These are phyloP conservation scores for Penicillium concentricum DNA, from an alignment of 2,329 filamentous ascomycete genomes.

Conservation along the genomic window DNA sequence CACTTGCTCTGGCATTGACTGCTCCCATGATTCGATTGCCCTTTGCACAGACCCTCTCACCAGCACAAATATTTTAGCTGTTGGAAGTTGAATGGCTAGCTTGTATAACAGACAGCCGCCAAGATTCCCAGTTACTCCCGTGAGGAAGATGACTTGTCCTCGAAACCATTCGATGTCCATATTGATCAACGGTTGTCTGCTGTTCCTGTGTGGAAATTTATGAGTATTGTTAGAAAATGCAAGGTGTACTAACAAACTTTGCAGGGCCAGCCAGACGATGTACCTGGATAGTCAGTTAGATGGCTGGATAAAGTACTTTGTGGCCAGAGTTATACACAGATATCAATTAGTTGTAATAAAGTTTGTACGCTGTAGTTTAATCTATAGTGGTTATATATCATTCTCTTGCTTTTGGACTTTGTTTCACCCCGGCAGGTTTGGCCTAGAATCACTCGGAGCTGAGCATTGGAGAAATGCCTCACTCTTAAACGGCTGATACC, in stretches of 20 bases:
- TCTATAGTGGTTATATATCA: no score
- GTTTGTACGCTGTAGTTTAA: not conserved
- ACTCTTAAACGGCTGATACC: not conserved
- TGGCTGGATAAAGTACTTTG: not conserved
- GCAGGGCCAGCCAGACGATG: no score
- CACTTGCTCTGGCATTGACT: slow-evolving; percentile 18
- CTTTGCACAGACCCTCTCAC: slow-evolving; percentile 8
- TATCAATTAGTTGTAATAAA: not conserved
- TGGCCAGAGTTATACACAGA: not conserved
- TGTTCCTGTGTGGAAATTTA: no score
- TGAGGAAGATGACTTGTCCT: slow-evolving; percentile 17
- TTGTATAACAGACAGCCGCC: slow-evolving; percentile 22
- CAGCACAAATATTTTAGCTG: slow-evolving; percentile 13
- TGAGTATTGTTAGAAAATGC: not conserved
- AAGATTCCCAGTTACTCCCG: slow-evolving; percentile 17
- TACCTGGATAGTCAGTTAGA: not conserved
- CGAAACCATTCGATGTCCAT: slow-evolving; percentile 9
- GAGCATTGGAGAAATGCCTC: not conserved
- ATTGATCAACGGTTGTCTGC: not conserved
- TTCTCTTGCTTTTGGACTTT: not conserved
- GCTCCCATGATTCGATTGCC: slow-evolving; percentile 13
- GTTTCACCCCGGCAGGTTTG: not conserved
- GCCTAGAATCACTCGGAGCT: not conserved
- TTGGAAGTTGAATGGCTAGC: slow-evolving; percentile 16
- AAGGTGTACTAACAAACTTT: not conserved